Conservation (phyloP, 2,329 filamentous ascomycete genomes). For the Teratosphaeria pseudoeucalypti region DNA sequence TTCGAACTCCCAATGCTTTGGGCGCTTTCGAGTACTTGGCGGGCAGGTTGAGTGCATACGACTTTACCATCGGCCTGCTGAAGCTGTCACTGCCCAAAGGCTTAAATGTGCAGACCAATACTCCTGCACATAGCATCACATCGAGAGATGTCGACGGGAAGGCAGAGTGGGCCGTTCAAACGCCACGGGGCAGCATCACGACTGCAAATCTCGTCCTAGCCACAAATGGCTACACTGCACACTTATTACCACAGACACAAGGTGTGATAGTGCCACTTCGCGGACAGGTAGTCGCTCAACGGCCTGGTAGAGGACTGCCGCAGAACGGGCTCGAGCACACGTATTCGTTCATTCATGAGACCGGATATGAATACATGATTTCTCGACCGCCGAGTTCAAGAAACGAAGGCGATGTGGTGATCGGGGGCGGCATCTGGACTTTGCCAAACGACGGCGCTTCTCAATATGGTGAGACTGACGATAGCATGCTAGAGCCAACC, state of each 20-base stretch:
- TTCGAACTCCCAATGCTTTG: constrained; percentile 27
- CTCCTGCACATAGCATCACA: constrained; percentile 27
- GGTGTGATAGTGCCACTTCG: constrained; percentile 30
- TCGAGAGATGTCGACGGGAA: not conserved
- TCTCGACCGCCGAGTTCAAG: constrained; percentile 39
- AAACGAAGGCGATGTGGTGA: constrained; percentile 45
- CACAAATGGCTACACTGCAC: constrained; percentile 21
- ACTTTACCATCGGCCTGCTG: constrained; percentile 32
- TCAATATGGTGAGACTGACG: constrained; percentile 49
- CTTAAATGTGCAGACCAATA: constrained; percentile 45
- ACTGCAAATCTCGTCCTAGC: constrained; percentile 18
- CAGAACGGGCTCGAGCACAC: constrained; percentile 38
- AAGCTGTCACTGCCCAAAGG: constrained; percentile 35
- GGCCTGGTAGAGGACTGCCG: constrained; percentile 24
- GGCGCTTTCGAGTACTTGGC: constrained; percentile 40
- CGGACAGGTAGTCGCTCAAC: constrained; percentile 30
- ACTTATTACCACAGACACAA: constrained; percentile 13
- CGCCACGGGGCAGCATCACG: constrained; percentile 16
- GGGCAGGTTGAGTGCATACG: constrained; percentile 33
- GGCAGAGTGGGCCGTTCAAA: constrained; percentile 13
- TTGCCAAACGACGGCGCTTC: constrained; percentile 32
- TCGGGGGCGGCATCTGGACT: constrained; percentile 48
- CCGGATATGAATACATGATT: constrained; percentile 59
- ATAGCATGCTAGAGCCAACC: constrained; percentile 40
- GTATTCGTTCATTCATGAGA: constrained; percentile 51